These are phyloP conservation scores for Tetrapisispora pingtungensis DNA, from an alignment of 805 yeast species.

Conservation along the genomic window DNA sequence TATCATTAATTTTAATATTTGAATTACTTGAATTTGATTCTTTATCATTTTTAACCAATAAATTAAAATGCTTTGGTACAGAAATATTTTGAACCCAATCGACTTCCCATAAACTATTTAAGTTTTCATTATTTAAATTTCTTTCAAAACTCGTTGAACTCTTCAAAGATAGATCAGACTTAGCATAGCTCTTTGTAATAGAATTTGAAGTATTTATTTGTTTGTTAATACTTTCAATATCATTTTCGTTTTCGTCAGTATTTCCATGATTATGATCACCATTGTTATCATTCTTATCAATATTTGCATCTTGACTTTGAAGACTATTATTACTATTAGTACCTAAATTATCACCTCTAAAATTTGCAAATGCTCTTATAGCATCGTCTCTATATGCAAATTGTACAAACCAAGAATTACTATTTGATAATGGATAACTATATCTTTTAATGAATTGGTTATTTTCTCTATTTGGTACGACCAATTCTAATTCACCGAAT, in stretches of 20 bases:
- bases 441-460: conserved; percentile 12
- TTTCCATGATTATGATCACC: too few relatives aligned
- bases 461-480: conserved; percentile 36
- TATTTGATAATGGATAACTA: conserved; percentile 14
- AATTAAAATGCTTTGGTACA: conserved; percentile 31
- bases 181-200: too few relatives aligned
- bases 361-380: conserved; percentile 66
- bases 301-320: too few relatives aligned
- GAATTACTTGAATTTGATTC: neutral
- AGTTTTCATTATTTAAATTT: conserved; percentile 11
- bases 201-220: too few relatives aligned
- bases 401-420: conserved; percentile 60
- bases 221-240: too few relatives aligned
- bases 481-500: conserved; percentile 71
- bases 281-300: neutral
- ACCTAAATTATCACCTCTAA: conserved; percentile 33
- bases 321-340: neutral
- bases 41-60: conserved; percentile 10
- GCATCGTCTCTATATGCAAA: conserved; percentile 82
- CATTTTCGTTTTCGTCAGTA: neutral
- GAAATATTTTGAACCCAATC: conserved; percentile 86
- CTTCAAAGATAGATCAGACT: neutral
- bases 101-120: conserved; percentile 39
- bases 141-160: neutral
- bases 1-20: neutral